These are phyloP conservation scores for Elaeis guineensis DNA, from an alignment of 176 grass and related monocot genomes.

Conservation along the genomic window DNA sequence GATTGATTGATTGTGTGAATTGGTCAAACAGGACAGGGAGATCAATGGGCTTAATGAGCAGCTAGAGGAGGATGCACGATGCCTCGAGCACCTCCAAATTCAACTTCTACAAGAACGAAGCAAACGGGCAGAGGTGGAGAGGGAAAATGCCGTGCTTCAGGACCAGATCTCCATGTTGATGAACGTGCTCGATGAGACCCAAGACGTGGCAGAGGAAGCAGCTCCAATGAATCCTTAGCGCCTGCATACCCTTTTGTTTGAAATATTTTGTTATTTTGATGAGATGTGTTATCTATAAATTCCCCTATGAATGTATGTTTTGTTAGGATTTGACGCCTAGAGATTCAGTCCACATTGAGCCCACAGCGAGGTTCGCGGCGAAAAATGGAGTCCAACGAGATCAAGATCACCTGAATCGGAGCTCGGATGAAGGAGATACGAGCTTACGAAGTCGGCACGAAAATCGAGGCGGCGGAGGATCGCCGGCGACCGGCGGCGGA, in stretches of 20 bases:
- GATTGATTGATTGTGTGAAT: neutral
- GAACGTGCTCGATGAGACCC: slow-evolving; percentile 65
- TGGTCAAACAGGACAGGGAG: slow-evolving; percentile 68
- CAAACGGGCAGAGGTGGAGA: slow-evolving; percentile 71
- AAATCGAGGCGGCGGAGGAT: too few relatives aligned
- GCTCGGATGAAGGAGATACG: too few relatives aligned
- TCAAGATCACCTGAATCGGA: too few relatives aligned
- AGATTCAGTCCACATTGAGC: too few relatives aligned
- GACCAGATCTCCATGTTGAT: slow-evolving; percentile 80
- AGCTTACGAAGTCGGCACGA: too few relatives aligned
- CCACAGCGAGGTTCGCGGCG: too few relatives aligned
- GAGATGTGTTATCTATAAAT: too few relatives aligned
- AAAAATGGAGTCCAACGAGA: too few relatives aligned
- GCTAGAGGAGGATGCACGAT: slow-evolving; percentile 79
- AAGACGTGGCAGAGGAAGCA: slow-evolving; percentile 31
- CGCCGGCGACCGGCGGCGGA: too few relatives aligned
- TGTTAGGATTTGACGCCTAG: too few relatives aligned
- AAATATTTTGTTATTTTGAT: too few relatives aligned
- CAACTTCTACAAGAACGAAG: slow-evolving; percentile 68
- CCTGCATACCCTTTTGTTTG: neutral
- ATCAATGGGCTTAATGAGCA: slow-evolving; percentile 86
- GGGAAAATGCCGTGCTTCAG: slow-evolving; percentile 72
- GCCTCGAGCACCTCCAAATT: slow-evolving; percentile 74
- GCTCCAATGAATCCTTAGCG: slow-evolving; percentile 12
- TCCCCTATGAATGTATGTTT: too few relatives aligned